Base-by-base conservation (phyloP, 345 rosid genomes). In the Turritis glabra region DNA sequence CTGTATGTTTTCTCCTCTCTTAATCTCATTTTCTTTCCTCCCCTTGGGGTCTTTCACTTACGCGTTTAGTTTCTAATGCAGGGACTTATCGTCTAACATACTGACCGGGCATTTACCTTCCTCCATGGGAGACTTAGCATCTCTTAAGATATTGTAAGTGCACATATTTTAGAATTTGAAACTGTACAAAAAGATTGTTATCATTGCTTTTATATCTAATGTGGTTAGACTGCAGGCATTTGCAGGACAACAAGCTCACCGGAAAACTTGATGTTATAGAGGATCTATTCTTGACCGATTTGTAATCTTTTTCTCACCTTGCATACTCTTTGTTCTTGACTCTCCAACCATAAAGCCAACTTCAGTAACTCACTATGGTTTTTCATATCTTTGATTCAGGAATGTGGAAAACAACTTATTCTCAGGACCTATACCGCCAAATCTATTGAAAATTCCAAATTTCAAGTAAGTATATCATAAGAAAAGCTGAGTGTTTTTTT, bases 361-460 rank as follows among this genome's bases (percentile, higher is more conserved):
- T 69, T 79, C 44, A 22, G 57, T 54, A 60, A 54, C 67, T 87
- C 55, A 83, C 35, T 48, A 25, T 14, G 12, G 58, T 40, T 66
- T 58, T 3, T 52, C 46, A 61, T 61, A 52, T 68, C 57, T 59
- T 73, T 66, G 64, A 30, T 8, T 21, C 72, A 92, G 99, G 88
- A 85, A 95, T 76, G 82, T 95, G 11, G 96, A 83, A 84, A 82
- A 92, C 80, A 92, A 95, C 83, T 77, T 84, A 68, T 88, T 95
- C 80, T 95, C 96, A 0, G 97, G 99, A 46, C 96, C 97, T 76
- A 85, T 90, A 80, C 98, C 99, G 15, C 72, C 74, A 21, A 84
- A 86, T 77, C 66, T 95, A 70, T 77, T 85, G 50, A 77, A 37
- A 38, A 78, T 95, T 79, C 97, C 92, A 0, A 77, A 82, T 79